Conservation (phyloP, 805 yeast genomes). For the Naumovozyma dairenensis region DNA sequence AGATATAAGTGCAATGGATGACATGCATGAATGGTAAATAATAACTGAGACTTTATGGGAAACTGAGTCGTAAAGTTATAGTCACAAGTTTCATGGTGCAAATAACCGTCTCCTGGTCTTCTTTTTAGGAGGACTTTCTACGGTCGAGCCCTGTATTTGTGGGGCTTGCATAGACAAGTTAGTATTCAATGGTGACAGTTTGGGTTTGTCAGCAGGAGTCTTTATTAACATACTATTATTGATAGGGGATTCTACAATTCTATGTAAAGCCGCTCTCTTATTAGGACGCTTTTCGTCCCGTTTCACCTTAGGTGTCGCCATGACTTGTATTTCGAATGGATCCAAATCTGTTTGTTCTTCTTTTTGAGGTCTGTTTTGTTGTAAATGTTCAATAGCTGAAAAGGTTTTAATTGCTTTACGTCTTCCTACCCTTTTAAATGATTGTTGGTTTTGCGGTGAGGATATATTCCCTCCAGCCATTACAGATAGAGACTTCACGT, state of each 20-base stretch:
- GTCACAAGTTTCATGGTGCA: too few relatives aligned
- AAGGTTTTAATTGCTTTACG: conserved; percentile 7
- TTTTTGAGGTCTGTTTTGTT: not conserved
- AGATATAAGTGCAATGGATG: too few relatives aligned
- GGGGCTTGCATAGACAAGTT: too few relatives aligned
- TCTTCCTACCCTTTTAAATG: conserved; percentile 27
- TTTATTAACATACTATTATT: not conserved
- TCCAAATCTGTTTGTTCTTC: too few relatives aligned
- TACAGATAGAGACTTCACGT: too few relatives aligned
- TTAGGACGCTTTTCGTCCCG: conserved; percentile 9
- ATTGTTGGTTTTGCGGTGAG: conserved; percentile 3
- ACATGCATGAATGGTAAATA: too few relatives aligned
- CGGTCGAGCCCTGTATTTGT: not conserved
- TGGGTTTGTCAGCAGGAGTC: not conserved
- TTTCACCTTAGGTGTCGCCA: conserved; percentile 21
- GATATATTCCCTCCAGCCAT: not conserved
- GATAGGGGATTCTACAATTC: conserved; percentile 23
- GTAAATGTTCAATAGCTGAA: not conserved
- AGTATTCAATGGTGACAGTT: not conserved
- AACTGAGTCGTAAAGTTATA: too few relatives aligned
- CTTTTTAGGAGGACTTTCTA: conserved; percentile 5
- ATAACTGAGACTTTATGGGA: too few relatives aligned
- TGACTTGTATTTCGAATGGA: conserved; percentile 20
- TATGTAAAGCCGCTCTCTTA: conserved; percentile 9
- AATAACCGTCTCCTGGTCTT: conserved; percentile 30